Base-by-base conservation (phyloP, 1,284 basidiomycete species). In the Inonotus obliquus region DNA sequence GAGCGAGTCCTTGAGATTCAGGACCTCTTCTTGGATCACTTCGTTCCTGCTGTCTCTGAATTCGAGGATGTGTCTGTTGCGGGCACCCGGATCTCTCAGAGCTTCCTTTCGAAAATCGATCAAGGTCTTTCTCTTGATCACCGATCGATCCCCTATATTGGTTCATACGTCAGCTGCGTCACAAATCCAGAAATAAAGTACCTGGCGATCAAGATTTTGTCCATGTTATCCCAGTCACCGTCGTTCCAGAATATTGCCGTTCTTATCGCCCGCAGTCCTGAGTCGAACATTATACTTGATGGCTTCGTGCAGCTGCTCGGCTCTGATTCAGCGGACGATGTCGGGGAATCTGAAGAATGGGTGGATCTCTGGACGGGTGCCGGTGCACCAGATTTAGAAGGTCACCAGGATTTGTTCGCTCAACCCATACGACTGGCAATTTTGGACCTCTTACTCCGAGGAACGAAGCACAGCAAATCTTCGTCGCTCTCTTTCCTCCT, bases 401-500 rank as follows among this genome's bases (percentile, higher is more conserved):
- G 74, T n/a, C 63, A 69, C 0, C 72, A 80, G 62, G 74, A 79
- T 61, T 69, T 76, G 2, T 75, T 91, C 1, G 78, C 82, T 4
- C 89, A 93, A 66, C 85, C 89, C 0, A 91, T 91, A 53, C 80
- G 92, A 37, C 75, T 89, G 1, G 85, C 91, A 0, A 87, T 94
- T n/a, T 82, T 99, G 53, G 90, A 96, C 66, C 78, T 99, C 10
- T 79, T 99, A 62, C 83, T 94, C 47, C 84, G 85, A 59, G 91
- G 91, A 65, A 96, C 95, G 0, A 75, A 82, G n/a, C 79, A 49
- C 74, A 81, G 10, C 74, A 86, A 0, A 92, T 87, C 62, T 94
- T 96, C 14, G 98, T 96, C 68, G 71, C 98, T 38, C 91, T 91
- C 0, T 94, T 98, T 75, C 39, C 91, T 94, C 73, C 77, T 99